Evolutionary conservation across 2,329 filamentous ascomycete genomes (phyloP).

Genomic region (Phoma sp.): DNA sequence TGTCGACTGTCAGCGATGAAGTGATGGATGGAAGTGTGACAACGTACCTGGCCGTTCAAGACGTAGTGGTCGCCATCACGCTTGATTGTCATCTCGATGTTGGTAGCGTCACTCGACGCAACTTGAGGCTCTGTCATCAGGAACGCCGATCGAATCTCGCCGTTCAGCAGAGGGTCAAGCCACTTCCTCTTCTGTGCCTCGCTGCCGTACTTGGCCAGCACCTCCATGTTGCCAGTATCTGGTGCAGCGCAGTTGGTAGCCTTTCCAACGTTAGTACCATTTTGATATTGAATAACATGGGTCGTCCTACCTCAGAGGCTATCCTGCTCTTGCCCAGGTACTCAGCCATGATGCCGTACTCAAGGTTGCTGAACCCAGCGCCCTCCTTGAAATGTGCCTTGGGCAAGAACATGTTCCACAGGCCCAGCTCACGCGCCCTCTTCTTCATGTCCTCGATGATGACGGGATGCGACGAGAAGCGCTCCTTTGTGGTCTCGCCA

Average conservation of each 20-base stretch:
- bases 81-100: slow-evolving; percentile 84
- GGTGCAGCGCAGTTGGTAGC: slow-evolving; percentile 90
- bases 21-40: no score
- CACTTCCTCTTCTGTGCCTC: slow-evolving; percentile 84
- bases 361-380: slow-evolving; percentile 91
- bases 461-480: slow-evolving; percentile 79
- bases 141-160: slow-evolving; percentile 87
- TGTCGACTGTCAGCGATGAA: neutral
- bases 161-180: slow-evolving; percentile 81
- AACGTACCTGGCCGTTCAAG: slow-evolving; percentile 78
- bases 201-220: slow-evolving; percentile 88
- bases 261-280: slow-evolving; percentile 19
- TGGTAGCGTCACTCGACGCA: slow-evolving; percentile 89
- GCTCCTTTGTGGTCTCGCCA: slow-evolving; percentile 69
- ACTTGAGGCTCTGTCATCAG: slow-evolving; percentile 93
- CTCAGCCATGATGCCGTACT: slow-evolving; percentile 98
- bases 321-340: slow-evolving; percentile 84
- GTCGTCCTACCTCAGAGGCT: slow-evolving; percentile 55
- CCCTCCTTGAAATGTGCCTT: slow-evolving; percentile 95
- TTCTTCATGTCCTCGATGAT: slow-evolving; percentile 89
- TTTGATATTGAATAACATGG: neutral
- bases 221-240: slow-evolving; percentile 96
- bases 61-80: slow-evolving; percentile 88
- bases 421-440: slow-evolving; percentile 79
- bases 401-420: slow-evolving; percentile 99